Evolutionary conservation across 495 filamentous ascomycete species (phyloP), one percentile per base, ranked within the genome.

Genomic region (Penicillium bialowiezense): DNA sequence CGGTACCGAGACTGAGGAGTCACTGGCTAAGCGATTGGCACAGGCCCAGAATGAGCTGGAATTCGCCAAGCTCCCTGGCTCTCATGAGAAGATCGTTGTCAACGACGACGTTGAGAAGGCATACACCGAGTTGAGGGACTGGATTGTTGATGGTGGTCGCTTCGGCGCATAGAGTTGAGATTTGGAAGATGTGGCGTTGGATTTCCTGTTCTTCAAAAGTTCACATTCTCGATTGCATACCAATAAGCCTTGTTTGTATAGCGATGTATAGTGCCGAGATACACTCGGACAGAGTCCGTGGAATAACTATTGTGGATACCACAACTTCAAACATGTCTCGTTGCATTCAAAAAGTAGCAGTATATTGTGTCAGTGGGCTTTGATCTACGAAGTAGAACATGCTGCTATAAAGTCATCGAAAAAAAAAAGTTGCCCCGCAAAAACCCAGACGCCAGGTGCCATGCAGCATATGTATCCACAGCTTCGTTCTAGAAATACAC

Each of bases 21-120:
- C 77, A 12, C 73, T 98, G 23, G 68, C 74, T 58, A 89, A 89
- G 73, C 73, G 92, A 28, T 65, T 97, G 41, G 64, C 76, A 14
- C 90, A 93, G 65, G 93, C 92, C 2, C 79, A 80, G 70, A 77
- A 79, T 43, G 93, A 98, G 76, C 76, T 97, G 43, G 89, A 86
- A 52, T 96, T 82, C 64, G 75, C 90, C 13, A 77, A 86, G 59
- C 78, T 77, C 12, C 76, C 80, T 0, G 90, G 87, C 13, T 83
- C 85, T 8, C 88, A 93, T 67, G 93, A 97, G 56, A 81, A 82
- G 69, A 83, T 89, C 44, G 83, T 98, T 51, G 84, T 96, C 28
- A 98, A 98, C 61, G 87, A 95, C 66, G 82, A 96, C 59, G 65
- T 97, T 54, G 89, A 96, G 50, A 83, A 67, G 56, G 90, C 93